These are phyloP conservation scores for Phytophthora pluvialis DNA, from an alignment of 352 stramenopile species.

Conservation along the genomic window DNA sequence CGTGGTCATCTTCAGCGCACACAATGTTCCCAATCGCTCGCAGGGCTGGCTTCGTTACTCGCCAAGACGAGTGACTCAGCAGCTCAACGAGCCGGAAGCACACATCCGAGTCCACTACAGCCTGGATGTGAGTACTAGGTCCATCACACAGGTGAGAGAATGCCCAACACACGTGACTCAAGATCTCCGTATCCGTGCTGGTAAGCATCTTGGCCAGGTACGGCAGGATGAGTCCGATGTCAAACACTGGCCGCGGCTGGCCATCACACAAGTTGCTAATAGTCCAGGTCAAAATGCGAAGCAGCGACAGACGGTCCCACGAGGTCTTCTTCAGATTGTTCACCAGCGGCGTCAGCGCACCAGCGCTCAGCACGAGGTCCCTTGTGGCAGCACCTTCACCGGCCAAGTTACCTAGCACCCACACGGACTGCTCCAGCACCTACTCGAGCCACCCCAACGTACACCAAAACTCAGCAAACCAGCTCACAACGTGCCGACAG, in stretches of 20 bases:
- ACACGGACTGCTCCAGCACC: slow-evolving; percentile 93
- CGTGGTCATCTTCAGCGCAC: slow-evolving; percentile 95
- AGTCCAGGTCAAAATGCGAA: slow-evolving; percentile 93
- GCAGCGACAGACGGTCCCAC: slow-evolving; percentile 82
- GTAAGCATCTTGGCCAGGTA: slow-evolving; percentile 92
- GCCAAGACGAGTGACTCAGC: slow-evolving; percentile 92
- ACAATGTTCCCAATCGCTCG: slow-evolving; percentile 99
- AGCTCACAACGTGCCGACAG: slow-evolving; percentile 31
- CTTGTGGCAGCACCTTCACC: slow-evolving; percentile 89
- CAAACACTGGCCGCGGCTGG: slow-evolving; percentile 88
- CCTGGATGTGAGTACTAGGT: slow-evolving; percentile 96
- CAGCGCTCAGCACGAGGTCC: slow-evolving; percentile 88
- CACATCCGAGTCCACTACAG: slow-evolving; percentile 91
- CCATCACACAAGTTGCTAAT: slow-evolving; percentile 94
- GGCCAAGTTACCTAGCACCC: slow-evolving; percentile 93
- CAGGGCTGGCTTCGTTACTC: slow-evolving; percentile 96
- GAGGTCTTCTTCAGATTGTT: slow-evolving; percentile 90
- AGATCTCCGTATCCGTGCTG: slow-evolving; percentile 95
- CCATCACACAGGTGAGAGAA: slow-evolving; percentile 98
- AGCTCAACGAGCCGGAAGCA: slow-evolving; percentile 94
- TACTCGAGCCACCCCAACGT: slow-evolving; percentile 44
- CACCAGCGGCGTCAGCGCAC: slow-evolving; percentile 85
- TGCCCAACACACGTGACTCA: slow-evolving; percentile 96
- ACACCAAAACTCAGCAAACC: slow-evolving; percentile 38
- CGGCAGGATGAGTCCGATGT: slow-evolving; percentile 90